Evolutionary conservation across 495 filamentous ascomycete species (phyloP).

Genomic region (Arthonia radiata): DNA sequence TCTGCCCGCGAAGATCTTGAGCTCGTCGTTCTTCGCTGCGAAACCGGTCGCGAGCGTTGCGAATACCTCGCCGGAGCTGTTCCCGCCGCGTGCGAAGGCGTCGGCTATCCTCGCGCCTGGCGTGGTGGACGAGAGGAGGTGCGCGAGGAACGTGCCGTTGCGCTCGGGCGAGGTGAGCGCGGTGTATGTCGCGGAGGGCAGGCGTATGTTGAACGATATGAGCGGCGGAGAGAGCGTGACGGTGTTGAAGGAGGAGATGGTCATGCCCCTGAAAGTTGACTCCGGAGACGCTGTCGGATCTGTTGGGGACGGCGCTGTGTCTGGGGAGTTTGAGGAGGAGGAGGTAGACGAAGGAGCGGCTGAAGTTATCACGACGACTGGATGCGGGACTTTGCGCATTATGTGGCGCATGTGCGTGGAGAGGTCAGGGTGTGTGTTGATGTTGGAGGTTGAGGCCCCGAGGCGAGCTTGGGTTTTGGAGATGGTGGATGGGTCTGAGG

Average conservation of each 20-base stretch:
- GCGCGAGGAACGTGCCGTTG: slow-evolving; percentile 13
- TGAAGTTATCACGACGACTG: slow-evolving; percentile 50
- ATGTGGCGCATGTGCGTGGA: slow-evolving; percentile 25
- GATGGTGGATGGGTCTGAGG: too few species aligned
- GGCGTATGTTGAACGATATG: slow-evolving; percentile 55
- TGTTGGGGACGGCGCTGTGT: background rate
- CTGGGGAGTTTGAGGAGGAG: too few species aligned
- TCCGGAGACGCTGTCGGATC: background rate
- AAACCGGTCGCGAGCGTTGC: slow-evolving; percentile 2
- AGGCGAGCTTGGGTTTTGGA: too few species aligned
- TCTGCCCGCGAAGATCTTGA: slow-evolving; percentile 1
- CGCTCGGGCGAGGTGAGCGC: slow-evolving; percentile 29
- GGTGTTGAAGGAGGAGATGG: slow-evolving; percentile 64
- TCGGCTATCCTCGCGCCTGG: slow-evolving; percentile 8
- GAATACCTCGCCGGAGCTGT: slow-evolving; percentile 2
- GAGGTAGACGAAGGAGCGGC: too few species aligned
- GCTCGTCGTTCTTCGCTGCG: slow-evolving; percentile 4
- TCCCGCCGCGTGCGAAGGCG: slow-evolving; percentile 10
- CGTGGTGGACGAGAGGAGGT: slow-evolving; percentile 14
- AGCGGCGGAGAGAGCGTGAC: slow-evolving; percentile 44
- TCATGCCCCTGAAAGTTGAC: slow-evolving; percentile 31
- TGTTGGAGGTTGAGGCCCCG: too few species aligned
- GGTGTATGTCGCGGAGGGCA: slow-evolving; percentile 43
- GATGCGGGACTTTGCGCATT: slow-evolving; percentile 47
- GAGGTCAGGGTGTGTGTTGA: too few species aligned